phyloP scores from a whole-genome alignment of 1,284 basidiomycete species.

The Xerocomus tenax region DNA sequence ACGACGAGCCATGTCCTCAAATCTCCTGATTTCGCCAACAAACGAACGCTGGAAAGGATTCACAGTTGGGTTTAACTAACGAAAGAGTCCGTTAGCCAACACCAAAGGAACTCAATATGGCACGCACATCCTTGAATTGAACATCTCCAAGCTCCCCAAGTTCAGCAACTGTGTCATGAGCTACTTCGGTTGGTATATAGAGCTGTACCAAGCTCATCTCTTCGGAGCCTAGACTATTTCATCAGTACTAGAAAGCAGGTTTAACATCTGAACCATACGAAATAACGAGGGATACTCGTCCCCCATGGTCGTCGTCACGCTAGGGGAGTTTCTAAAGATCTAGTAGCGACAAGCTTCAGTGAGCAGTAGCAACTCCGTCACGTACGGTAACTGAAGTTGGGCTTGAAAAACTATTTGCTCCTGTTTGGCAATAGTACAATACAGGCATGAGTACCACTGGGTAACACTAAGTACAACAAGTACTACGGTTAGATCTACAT shows the following conservation, averaged over 20 bases:
- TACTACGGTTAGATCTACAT: neutral
- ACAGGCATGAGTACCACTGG: neutral
- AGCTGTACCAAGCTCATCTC: slow-evolving; percentile 97
- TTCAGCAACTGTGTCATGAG: slow-evolving; percentile 92
- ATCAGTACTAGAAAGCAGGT: slow-evolving; percentile 5
- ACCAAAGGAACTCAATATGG: neutral
- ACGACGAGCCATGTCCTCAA: slow-evolving; percentile 93
- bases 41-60: slow-evolving; percentile 99
- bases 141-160: slow-evolving; percentile 93
- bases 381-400: neutral
- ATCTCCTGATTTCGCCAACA: slow-evolving; percentile 87
- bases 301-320: slow-evolving; percentile 38
- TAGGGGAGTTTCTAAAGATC: slow-evolving; percentile 2
- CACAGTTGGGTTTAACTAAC: slow-evolving; percentile 84
- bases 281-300: slow-evolving; percentile 78
- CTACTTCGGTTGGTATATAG: slow-evolving; percentile 94
- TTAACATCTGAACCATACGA: slow-evolving; percentile 40
- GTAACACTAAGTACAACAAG: neutral
- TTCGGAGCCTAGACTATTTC: slow-evolving; percentile 64
- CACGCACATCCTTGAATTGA: slow-evolving; percentile 91
- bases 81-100: slow-evolving; percentile 6
- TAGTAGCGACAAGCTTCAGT: neutral
- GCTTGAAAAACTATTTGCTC: slow-evolving; percentile 14
- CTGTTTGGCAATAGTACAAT: slow-evolving; percentile 18
- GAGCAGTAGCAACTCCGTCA: too few species aligned